Evolutionary conservation across 805 yeast genomes (phyloP).

Genomic region (Teunomyces atbi): DNA sequence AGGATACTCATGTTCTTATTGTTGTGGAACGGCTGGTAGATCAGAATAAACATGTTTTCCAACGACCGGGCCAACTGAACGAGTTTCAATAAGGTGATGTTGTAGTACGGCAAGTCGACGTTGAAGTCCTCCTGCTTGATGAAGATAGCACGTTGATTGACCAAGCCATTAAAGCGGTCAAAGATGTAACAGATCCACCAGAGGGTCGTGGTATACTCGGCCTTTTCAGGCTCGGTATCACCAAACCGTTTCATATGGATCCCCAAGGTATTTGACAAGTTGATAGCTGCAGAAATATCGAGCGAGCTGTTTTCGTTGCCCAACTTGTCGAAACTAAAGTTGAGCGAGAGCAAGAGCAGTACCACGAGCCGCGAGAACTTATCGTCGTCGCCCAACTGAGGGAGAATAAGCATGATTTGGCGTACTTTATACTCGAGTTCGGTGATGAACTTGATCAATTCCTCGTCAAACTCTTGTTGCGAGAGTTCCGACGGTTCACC

Average conservation of each 20-base stretch:
- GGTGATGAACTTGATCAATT: constrained; percentile 16
- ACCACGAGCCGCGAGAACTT: constrained; percentile 22
- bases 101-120: constrained; percentile 27
- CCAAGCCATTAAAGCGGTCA: constrained; percentile 32
- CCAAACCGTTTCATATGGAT: constrained; percentile 24
- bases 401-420: constrained; percentile 26
- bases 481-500: not conserved
- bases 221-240: constrained; percentile 9
- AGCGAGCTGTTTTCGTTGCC: constrained; percentile 32
- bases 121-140: constrained; percentile 33
- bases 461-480: constrained; percentile 9
- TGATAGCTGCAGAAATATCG: constrained; percentile 29
- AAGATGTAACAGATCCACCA: constrained; percentile 36
- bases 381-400: constrained; percentile 33
- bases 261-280: constrained; percentile 23
- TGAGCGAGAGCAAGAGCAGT: constrained; percentile 23
- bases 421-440: constrained; percentile 32
- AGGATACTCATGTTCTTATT: constrained; percentile 11
- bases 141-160: constrained; percentile 26
- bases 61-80: constrained; percentile 26
- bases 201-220: constrained; percentile 21
- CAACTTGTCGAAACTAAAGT: constrained; percentile 22
- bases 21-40: constrained; percentile 20
- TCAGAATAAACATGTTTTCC: constrained; percentile 23
- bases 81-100: constrained; percentile 22